Evolutionary conservation across 2,329 filamentous ascomycete genomes (phyloP).

Genomic region (Aureobasidium melanogenum): DNA sequence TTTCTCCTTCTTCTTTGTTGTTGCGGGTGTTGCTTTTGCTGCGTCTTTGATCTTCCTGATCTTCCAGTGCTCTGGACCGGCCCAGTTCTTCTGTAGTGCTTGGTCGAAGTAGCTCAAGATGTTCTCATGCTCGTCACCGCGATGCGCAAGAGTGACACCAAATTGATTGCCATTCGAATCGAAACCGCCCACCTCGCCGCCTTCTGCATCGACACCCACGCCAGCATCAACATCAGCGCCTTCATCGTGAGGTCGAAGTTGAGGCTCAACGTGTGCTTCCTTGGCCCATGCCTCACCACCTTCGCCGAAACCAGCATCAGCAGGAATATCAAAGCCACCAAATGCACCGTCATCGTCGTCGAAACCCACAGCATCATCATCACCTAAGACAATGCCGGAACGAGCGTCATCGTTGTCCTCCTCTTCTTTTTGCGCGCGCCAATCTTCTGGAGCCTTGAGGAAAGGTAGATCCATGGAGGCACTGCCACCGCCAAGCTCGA

Average conservation of each 20-base stretch:
- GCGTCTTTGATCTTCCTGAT: conserved; percentile 81
- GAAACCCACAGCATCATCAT: conserved; percentile 75
- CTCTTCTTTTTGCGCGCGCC: conserved; percentile 53
- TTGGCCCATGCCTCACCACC: conserved; percentile 93
- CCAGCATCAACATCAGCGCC: conserved; percentile 42
- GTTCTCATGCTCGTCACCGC: conserved; percentile 66
- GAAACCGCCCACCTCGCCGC: conserved; percentile 43
- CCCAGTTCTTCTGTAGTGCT: conserved; percentile 93
- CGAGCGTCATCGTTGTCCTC: conserved; percentile 53
- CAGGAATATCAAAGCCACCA: conserved; percentile 50
- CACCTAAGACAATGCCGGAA: conserved; percentile 76
- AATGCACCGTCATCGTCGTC: conserved; percentile 64
- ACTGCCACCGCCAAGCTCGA: conserved; percentile 80
- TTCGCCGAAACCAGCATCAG: conserved; percentile 80
- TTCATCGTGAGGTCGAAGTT: conserved; percentile 69
- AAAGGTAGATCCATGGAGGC: conserved; percentile 86
- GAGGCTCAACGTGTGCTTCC: conserved; percentile 77
- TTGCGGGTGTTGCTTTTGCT: conserved; percentile 49
- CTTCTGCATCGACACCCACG: conserved; percentile 39
- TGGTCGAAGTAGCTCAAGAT: conserved; percentile 98
- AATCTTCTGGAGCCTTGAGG: conserved; percentile 74
- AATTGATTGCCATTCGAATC: conserved; percentile 60
- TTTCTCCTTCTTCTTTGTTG: conserved; percentile 78
- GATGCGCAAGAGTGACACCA: conserved; percentile 66
- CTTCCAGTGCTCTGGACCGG: conserved; percentile 96